phyloP scores from a whole-genome alignment of 176 grass and related monocot genomes.

The Phoenix dactylifera region DNA sequence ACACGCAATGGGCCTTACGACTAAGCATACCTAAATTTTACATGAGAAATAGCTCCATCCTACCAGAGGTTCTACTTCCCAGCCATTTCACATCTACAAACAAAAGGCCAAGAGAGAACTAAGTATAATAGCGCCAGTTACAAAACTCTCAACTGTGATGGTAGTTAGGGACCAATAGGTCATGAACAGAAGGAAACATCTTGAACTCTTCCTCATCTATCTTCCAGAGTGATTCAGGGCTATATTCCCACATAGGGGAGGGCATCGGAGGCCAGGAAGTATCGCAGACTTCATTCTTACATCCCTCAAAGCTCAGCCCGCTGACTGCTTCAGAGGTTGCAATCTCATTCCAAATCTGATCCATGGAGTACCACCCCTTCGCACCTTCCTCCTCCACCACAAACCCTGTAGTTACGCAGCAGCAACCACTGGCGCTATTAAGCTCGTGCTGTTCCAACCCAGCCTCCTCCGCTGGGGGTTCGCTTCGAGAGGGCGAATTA shows the following conservation, averaged over 20 bases:
- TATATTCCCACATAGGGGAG: slow-evolving; percentile 20
- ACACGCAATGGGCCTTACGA: no score
- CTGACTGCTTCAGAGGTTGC: slow-evolving; percentile 18
- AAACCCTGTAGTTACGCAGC: slow-evolving; percentile 27
- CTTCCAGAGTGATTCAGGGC: slow-evolving; percentile 34
- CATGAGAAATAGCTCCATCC: no score
- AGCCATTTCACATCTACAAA: slow-evolving; percentile 37
- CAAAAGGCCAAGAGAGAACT: no score
- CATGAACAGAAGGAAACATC: slow-evolving; percentile 24
- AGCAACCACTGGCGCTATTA: slow-evolving; percentile 24
- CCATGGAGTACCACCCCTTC: slow-evolving; percentile 65
- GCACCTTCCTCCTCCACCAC: slow-evolving; percentile 16
- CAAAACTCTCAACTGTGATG: slow-evolving; percentile 23
- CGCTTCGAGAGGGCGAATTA: slow-evolving; percentile 30
- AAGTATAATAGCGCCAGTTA: neutral
- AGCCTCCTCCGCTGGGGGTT: slow-evolving; percentile 18
- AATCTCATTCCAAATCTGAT: slow-evolving; percentile 88
- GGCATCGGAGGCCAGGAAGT: slow-evolving; percentile 20
- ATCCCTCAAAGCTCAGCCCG: slow-evolving; percentile 8
- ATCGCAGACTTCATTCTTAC: slow-evolving; percentile 20
- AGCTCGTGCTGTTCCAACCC: slow-evolving; percentile 22
- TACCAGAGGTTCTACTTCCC: no score
- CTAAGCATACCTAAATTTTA: no score
- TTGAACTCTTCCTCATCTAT: slow-evolving; percentile 54
- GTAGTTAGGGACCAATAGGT: slow-evolving; percentile 1